Evolutionary conservation across 1,284 basidiomycete species (phyloP).

Genomic region (Melanopsichium pennsylvanicum): DNA sequence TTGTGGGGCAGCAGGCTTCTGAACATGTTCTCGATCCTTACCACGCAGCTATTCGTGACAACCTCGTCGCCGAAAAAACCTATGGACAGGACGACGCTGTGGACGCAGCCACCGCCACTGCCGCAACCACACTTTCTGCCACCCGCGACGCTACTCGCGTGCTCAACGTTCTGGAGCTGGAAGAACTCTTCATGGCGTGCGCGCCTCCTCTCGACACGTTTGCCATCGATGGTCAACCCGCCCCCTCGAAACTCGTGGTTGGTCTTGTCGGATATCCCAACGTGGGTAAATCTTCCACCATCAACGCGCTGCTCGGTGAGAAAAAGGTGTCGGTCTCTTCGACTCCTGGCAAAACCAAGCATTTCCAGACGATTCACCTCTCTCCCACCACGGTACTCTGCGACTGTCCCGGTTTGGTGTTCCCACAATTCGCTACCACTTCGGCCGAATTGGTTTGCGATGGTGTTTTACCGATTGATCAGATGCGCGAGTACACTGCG

Average conservation of each 20-base stretch:
- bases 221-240: constrained; percentile 36
- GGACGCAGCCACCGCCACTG: constrained; percentile 65
- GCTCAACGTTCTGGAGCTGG: constrained; percentile 86
- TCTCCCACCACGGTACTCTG: constrained; percentile 89
- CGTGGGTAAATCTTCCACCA: constrained; percentile 65
- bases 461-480: constrained; percentile 96
- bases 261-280: constrained; percentile 76
- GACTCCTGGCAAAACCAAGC: constrained; percentile 85
- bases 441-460: constrained; percentile 93
- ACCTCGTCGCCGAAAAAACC: constrained; percentile 30
- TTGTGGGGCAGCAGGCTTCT: constrained; percentile 45
- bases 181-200: constrained; percentile 79
- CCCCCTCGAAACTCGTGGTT: constrained; percentile 71
- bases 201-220: constrained; percentile 79
- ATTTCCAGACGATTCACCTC: constrained; percentile 96
- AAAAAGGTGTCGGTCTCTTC: constrained; percentile 65
- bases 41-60: constrained; percentile 24
- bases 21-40: constrained; percentile 29
- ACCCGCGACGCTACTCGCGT: constrained; percentile 78
- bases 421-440: constrained; percentile 81
- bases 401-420: constrained; percentile 98
- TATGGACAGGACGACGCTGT: constrained; percentile 30
- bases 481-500: constrained; percentile 91
- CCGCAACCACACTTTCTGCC: constrained; percentile 28
- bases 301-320: constrained; percentile 64